Conservation (phyloP, 192 early-diverging fungal genomes). For the Coemansia sp. region DNA sequence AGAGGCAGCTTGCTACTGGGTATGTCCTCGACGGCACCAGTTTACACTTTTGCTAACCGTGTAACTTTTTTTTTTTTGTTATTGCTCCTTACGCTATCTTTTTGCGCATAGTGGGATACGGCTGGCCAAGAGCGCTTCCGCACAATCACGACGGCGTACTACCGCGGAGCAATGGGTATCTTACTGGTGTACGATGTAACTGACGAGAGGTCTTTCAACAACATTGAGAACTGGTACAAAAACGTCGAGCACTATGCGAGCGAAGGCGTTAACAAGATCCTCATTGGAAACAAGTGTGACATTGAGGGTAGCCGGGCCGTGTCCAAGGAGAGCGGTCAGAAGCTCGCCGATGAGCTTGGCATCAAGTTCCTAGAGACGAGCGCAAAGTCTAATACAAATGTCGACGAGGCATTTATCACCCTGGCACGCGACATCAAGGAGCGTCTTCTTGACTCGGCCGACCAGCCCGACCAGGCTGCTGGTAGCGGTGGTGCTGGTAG, state of each 20-base stretch:
- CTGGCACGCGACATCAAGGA: slow-evolving; percentile 98
- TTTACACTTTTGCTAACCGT: background rate
- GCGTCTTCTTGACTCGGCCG: slow-evolving; percentile 86
- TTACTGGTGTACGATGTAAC: slow-evolving; percentile 98
- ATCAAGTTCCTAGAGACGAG: slow-evolving; percentile 97
- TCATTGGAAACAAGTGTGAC: slow-evolving; percentile 99
- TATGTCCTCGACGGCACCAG: background rate
- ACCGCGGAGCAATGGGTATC: slow-evolving; percentile 99
- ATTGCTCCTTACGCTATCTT: background rate
- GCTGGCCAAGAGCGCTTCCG: slow-evolving; percentile 99
- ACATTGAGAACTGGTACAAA: slow-evolving; percentile 99
- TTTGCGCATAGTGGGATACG: slow-evolving; percentile 80
- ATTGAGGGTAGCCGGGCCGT: slow-evolving; percentile 86
- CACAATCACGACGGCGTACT: slow-evolving; percentile 99
- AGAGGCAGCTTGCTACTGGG: background rate
- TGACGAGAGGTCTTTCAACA: slow-evolving; percentile 97
- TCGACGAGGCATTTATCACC: slow-evolving; percentile 97
- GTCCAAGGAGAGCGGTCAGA: slow-evolving; percentile 92
- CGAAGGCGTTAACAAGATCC: slow-evolving; percentile 98
- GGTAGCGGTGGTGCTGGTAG: slow-evolving; percentile 21
- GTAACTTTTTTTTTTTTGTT: background rate
- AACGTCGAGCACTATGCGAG: slow-evolving; percentile 99
- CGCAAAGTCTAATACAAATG: slow-evolving; percentile 97
- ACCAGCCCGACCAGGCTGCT: slow-evolving; percentile 36
- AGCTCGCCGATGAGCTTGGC: slow-evolving; percentile 89